Evolutionary conservation across 2,329 filamentous ascomycete genomes (phyloP).

Genomic region (Aspergillus phoenicis): DNA sequence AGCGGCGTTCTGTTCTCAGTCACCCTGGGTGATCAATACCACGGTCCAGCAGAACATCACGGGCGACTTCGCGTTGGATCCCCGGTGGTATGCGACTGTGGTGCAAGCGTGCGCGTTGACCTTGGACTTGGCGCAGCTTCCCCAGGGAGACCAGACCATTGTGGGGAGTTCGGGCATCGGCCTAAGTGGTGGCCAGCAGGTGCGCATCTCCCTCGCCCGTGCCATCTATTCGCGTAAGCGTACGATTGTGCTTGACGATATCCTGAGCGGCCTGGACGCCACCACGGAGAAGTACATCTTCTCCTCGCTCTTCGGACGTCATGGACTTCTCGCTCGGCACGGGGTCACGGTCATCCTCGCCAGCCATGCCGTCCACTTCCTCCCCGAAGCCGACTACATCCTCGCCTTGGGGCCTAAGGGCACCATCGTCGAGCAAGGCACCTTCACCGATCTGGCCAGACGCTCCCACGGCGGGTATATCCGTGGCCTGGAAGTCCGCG

Average conservation of each 20-base stretch:
- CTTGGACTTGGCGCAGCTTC: neutral
- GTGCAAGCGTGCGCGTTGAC: neutral
- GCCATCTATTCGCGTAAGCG: conserved; percentile 46
- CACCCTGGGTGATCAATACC: conserved; percentile 20
- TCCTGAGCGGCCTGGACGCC: conserved; percentile 45
- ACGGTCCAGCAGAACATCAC: conserved; percentile 25
- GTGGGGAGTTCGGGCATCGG: neutral
- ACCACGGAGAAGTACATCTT: conserved; percentile 43
- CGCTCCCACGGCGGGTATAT: neutral
- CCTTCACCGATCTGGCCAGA: conserved; percentile 27
- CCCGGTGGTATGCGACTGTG: conserved; percentile 30
- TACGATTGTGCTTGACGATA: conserved; percentile 48
- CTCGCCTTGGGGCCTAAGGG: conserved; percentile 37
- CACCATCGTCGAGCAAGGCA: conserved; percentile 40
- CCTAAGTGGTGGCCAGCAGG: neutral
- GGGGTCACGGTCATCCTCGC: conserved; percentile 49
- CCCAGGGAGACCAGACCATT: neutral
- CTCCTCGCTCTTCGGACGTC: conserved; percentile 41
- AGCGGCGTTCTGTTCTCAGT: conserved; percentile 17
- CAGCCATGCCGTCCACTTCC: conserved; percentile 45
- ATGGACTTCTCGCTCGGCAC: conserved; percentile 46
- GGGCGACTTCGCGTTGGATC: conserved; percentile 19
- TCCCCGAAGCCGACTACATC: conserved; percentile 46
- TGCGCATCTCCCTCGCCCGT: conserved; percentile 34
- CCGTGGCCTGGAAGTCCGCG: neutral